These are phyloP conservation scores for Vicia sativa DNA, from an alignment of 306 rosid genomes.

Conservation along the genomic window DNA sequence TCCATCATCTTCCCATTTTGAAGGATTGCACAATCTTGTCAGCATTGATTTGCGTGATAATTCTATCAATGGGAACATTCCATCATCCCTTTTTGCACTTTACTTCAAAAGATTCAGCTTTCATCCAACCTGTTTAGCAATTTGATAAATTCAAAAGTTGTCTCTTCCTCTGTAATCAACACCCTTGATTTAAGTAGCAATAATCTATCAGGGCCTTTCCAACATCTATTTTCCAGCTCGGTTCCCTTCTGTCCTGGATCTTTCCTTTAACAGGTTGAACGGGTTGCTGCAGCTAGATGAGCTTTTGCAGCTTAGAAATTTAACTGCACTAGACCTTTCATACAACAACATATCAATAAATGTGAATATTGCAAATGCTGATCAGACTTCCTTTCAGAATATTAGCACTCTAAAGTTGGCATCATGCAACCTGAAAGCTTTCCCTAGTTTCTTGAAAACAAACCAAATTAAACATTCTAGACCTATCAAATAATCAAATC, in stretches of 20 bases:
- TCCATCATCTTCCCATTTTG: constrained; percentile 37
- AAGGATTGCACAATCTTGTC: constrained; percentile 35
- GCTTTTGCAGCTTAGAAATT: constrained; percentile 40
- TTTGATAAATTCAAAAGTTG: constrained; percentile 13
- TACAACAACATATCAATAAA: constrained; percentile 44
- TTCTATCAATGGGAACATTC: constrained; percentile 47
- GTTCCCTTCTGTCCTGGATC: constrained; percentile 35
- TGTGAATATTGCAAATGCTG: background rate
- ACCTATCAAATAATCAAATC: constrained; percentile 58
- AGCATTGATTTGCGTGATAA: constrained; percentile 26
- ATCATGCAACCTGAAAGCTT: constrained; percentile 38
- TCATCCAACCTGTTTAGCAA: constrained; percentile 43
- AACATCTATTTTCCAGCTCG: constrained; percentile 31
- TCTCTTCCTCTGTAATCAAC: constrained; percentile 37
- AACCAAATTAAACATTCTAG: constrained; percentile 32
- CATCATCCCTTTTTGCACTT: constrained; percentile 42
- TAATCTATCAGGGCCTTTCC: constrained; percentile 57
- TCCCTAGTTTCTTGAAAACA: constrained; percentile 59
- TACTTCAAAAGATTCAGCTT: constrained; percentile 34
- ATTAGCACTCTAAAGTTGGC: constrained; percentile 49
- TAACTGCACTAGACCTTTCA: constrained; percentile 62
- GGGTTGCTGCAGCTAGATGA: constrained; percentile 32
- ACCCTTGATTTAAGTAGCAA: constrained; percentile 60
- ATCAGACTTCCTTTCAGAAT: constrained; percentile 8
- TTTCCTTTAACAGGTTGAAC: constrained; percentile 59